A percentile compares a stretch with the other conserved stretches of the same genome.
phyloP scores from a whole-genome alignment of 2,329 filamentous ascomycete species.

The Beauveria pseudobassiana region DNA sequence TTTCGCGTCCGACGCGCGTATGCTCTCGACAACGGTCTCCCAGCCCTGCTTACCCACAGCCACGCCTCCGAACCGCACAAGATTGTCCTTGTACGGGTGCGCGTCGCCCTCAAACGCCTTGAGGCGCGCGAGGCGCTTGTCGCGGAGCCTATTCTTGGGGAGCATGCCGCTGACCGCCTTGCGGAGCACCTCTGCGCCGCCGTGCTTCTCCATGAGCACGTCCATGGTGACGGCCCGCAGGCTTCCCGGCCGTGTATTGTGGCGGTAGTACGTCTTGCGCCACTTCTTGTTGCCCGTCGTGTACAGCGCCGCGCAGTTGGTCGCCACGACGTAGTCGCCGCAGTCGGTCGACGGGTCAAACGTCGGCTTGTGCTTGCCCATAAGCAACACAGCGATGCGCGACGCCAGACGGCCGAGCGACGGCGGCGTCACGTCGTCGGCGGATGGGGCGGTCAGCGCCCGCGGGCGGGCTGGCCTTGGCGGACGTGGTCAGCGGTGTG shows the following conservation, averaged over 20 bases:
- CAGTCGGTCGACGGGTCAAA: conserved; percentile 97
- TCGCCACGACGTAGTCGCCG: conserved; percentile 96
- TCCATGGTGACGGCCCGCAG: conserved; percentile 91
- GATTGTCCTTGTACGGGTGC: conserved; percentile 87
- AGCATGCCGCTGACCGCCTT: conserved; percentile 95
- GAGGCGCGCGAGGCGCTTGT: conserved; percentile 77
- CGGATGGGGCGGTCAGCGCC: not conserved
- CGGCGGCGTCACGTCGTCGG: conserved; percentile 52
- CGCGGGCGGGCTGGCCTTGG: not conserved
- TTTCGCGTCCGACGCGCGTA: conserved; percentile 41
- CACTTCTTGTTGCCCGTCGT: conserved; percentile 86
- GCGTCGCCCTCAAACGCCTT: conserved; percentile 93
- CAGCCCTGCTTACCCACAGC: conserved; percentile 46
- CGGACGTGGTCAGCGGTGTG: not conserved
- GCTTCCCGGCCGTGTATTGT: conserved; percentile 83
- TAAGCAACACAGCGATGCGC: conserved; percentile 76
- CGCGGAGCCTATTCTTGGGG: conserved; percentile 89
- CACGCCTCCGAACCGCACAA: conserved; percentile 63
- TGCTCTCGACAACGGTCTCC: conserved; percentile 42
- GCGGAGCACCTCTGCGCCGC: conserved; percentile 82
- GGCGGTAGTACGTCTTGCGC: conserved; percentile 94
- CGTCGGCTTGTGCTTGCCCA: conserved; percentile 99
- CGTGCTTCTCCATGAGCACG: conserved; percentile 86
- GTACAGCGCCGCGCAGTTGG: conserved; percentile 78
- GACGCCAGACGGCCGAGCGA: conserved; percentile 86